Base-by-base conservation (phyloP, 352 stramenopile species). In the Peronospora destructor region DNA sequence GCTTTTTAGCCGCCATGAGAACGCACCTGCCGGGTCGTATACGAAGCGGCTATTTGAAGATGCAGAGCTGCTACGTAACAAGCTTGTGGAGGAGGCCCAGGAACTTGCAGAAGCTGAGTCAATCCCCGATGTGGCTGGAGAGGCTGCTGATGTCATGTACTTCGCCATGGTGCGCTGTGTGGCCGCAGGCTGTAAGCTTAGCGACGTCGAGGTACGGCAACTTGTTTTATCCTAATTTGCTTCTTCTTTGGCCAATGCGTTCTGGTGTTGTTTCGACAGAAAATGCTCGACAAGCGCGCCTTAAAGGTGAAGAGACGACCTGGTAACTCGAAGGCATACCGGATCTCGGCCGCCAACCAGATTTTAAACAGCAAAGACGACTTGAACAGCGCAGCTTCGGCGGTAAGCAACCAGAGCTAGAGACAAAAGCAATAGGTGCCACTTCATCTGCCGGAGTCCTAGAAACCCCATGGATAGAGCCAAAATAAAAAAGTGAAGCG, bases 11-110 rank as follows among this genome's bases (percentile, higher is more conserved):
- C 83, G 95, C 25, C 63, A 95, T 12, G 53, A 69, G n/a, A 66
- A 93, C 28, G 92, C 93, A 5, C 92, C 92, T 0, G 73, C 79
- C n/a, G 94, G 93, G 36, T 97, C 90, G 14, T 98, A 98, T 59
- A 98, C 94, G 2, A 97, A 98, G 75, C 74, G 93, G 7, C 66
- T 98, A 16, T 98, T 98, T 72, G 76, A 96, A 35, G 93, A 98
- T 64, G 64, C 73, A 0, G 66, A 78, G 48, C 62, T 98, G 54
- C 70, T 98, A 45, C 83, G 91, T 16, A 92, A 97, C 63, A 98
- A 98, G 71, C 74, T 98, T 17, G 91, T 98, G 8, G 95, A 98
- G 60, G 94, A 98, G 72, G 91, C 91, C 16, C 93, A 98, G 60
- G 90, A 97, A 55, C 78, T 97, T 13, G 76, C 85, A 3, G 90